Evolutionary conservation across 2,329 filamentous ascomycete species (phyloP).

Genomic region (Botrytis aclada): DNA sequence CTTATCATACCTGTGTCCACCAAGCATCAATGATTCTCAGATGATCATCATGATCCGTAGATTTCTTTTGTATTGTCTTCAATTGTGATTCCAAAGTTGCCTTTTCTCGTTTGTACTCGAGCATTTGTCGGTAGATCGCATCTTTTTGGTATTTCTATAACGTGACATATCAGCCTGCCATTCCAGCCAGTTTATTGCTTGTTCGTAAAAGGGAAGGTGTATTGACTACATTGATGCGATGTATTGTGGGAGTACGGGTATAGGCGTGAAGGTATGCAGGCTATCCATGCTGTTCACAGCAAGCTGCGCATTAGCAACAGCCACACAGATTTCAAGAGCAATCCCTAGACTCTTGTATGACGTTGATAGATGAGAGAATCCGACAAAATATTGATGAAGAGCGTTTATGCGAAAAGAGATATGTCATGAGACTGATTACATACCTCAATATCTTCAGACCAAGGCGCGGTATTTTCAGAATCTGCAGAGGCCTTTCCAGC

Average conservation of each 20-base stretch:
- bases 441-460: slow-evolving; percentile 70
- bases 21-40: slow-evolving; percentile 86
- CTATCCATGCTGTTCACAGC: slow-evolving; percentile 44
- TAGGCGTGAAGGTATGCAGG: slow-evolving; percentile 38
- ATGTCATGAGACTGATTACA: slow-evolving; percentile 43
- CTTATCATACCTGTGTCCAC: slow-evolving; percentile 77
- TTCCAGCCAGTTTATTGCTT: slow-evolving; percentile 40
- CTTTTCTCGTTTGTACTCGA: slow-evolving; percentile 93
- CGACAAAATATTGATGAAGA: slow-evolving; percentile 22
- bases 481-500: slow-evolving; percentile 63
- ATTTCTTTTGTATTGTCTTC: slow-evolving; percentile 73
- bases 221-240: slow-evolving; percentile 19
- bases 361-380: slow-evolving; percentile 24
- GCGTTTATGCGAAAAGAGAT: slow-evolving; percentile 8
- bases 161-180: slow-evolving; percentile 37
- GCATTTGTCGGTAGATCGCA: slow-evolving; percentile 95
- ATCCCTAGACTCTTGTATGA: slow-evolving; percentile 23
- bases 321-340: slow-evolving; percentile 32
- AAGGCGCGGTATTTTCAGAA: slow-evolving; percentile 57
- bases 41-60: slow-evolving; percentile 86
- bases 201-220: slow-evolving; percentile 23
- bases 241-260: slow-evolving; percentile 28
- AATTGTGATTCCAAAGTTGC: slow-evolving; percentile 75
- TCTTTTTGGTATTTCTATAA: slow-evolving; percentile 86
- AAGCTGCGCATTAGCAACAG: slow-evolving; percentile 46